These are phyloP conservation scores for Cutaneotrichosporon sp. DNA, from an alignment of 1,284 basidiomycete genomes.

Conservation along the genomic window DNA sequence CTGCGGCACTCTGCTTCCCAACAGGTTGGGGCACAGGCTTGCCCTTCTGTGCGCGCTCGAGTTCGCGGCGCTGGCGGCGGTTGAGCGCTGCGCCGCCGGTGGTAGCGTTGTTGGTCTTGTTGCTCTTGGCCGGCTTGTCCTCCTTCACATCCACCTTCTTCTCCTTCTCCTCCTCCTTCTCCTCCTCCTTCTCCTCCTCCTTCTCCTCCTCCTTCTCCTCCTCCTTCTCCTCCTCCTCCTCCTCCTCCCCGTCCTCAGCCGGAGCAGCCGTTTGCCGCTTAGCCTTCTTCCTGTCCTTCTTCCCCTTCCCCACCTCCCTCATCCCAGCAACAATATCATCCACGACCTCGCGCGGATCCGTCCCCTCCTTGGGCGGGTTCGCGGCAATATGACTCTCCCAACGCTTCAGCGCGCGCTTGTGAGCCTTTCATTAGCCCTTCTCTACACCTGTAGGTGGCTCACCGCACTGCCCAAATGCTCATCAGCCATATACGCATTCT, in stretches of 20 bases:
- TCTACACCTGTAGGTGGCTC: slow-evolving; percentile 50
- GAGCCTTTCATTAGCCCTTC: slow-evolving; percentile 25
- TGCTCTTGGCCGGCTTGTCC: slow-evolving; percentile 2
- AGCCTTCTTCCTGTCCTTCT: slow-evolving; percentile 2
- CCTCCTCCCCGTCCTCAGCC: slow-evolving; percentile 6
- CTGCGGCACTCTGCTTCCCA: slow-evolving; percentile 10
- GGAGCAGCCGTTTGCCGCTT: slow-evolving; percentile 8
- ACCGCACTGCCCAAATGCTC: slow-evolving; percentile 67
- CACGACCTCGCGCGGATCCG: slow-evolving; percentile 38
- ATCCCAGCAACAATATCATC: slow-evolving; percentile 31
- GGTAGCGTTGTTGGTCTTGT: neutral
- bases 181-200: slow-evolving; percentile 12
- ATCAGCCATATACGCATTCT: slow-evolving; percentile 62
- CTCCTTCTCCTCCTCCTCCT: slow-evolving; percentile 11
- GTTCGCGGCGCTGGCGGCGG: slow-evolving; percentile 22
- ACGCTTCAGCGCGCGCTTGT: slow-evolving; percentile 37
- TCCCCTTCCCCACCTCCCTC: neutral
- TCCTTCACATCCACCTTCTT: slow-evolving; percentile 7
- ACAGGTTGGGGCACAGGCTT: slow-evolving; percentile 1
- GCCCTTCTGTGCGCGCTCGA: slow-evolving; percentile 19
- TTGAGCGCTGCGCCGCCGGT: slow-evolving; percentile 9
- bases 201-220: slow-evolving; percentile 7
- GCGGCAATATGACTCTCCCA: slow-evolving; percentile 25
- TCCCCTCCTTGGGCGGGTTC: slow-evolving; percentile 13
- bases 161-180: slow-evolving; percentile 6